Evolutionary conservation across 129 eudicot genomes (phyloP).

Genomic region (Tanacetum coccineum): DNA sequence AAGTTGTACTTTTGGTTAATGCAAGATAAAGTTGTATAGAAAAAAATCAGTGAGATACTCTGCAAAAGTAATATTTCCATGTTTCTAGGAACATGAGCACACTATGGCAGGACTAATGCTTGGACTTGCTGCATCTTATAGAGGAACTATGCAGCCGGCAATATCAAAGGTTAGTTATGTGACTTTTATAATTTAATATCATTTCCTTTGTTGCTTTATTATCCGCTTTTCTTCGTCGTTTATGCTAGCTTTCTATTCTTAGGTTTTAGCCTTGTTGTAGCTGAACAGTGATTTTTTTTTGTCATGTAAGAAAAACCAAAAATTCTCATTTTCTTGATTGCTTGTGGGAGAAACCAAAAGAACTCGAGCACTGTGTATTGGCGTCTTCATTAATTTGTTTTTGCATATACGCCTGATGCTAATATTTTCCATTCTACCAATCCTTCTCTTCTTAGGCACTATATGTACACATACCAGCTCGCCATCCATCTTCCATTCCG

Average conservation of each 20-base stretch:
- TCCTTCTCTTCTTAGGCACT: slow-evolving; percentile 67
- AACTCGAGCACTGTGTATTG: neutral
- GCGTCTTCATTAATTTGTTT: slow-evolving; percentile 2
- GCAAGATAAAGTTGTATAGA: slow-evolving; percentile 8
- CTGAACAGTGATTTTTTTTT: neutral
- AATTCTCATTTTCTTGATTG: neutral
- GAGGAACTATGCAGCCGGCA: slow-evolving; percentile 97
- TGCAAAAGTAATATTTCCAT: slow-evolving; percentile 9
- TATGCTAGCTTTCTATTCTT: slow-evolving; percentile 8
- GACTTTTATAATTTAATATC: slow-evolving; percentile 5
- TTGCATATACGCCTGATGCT: slow-evolving; percentile 12
- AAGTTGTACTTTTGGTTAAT: slow-evolving; percentile 3
- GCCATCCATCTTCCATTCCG: slow-evolving; percentile 85
- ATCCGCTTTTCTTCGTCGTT: neutral
- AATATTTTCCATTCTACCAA: slow-evolving; percentile 17
- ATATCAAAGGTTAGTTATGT: slow-evolving; percentile 64
- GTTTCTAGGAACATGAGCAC: slow-evolving; percentile 79
- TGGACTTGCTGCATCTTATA: slow-evolving; percentile 97
- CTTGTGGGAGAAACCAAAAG: slow-evolving; percentile 1
- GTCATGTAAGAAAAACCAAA: neutral
- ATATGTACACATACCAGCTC: slow-evolving; percentile 86
- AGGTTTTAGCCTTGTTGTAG: slow-evolving; percentile 1
- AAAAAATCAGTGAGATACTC: slow-evolving; percentile 4
- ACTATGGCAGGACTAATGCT: slow-evolving; percentile 95
- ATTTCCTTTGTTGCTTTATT: neutral